A percentile compares a stretch with the other conserved stretches of the same genome.
phyloP scores from a whole-genome alignment of 2,329 filamentous ascomycete genomes.

The Zymoseptoria crescenta region DNA sequence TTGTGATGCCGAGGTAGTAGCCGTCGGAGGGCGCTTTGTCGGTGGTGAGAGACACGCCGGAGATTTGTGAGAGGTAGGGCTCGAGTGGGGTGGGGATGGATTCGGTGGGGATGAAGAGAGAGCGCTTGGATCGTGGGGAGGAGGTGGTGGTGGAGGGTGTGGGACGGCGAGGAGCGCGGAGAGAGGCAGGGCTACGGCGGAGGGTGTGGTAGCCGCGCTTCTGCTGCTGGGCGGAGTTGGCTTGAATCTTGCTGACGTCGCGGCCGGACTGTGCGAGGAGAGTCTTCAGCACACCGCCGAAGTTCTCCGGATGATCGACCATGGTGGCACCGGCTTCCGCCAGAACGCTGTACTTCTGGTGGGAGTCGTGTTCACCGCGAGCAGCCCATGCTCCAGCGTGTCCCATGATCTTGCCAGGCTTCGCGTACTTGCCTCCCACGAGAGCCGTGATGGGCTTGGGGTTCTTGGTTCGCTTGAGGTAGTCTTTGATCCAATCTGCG shows the following conservation, averaged over 20 bases:
- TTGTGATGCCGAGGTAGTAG: slow-evolving; percentile 52
- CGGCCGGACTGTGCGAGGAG: slow-evolving; percentile 44
- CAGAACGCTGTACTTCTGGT: slow-evolving; percentile 60
- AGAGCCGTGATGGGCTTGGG: slow-evolving; percentile 71
- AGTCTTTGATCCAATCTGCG: slow-evolving; percentile 64
- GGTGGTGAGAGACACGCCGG: slow-evolving; percentile 18
- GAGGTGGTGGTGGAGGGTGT: slow-evolving; percentile 7
- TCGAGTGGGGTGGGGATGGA: slow-evolving; percentile 20
- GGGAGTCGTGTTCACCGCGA: slow-evolving; percentile 56
- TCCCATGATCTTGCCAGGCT: slow-evolving; percentile 62
- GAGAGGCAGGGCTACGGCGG: slow-evolving; percentile 10
- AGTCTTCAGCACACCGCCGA: slow-evolving; percentile 60
- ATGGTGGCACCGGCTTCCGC: slow-evolving; percentile 59
- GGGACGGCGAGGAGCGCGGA: slow-evolving; percentile 12
- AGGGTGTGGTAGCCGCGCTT: slow-evolving; percentile 42
- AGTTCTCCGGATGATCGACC: slow-evolving; percentile 68
- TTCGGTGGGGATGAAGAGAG: slow-evolving; percentile 20
- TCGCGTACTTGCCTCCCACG: slow-evolving; percentile 59
- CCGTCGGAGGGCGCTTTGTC: slow-evolving; percentile 24
- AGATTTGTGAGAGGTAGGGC: slow-evolving; percentile 24
- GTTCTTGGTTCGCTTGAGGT: slow-evolving; percentile 47
- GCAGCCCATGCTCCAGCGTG: slow-evolving; percentile 68
- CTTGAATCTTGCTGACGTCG: slow-evolving; percentile 33
- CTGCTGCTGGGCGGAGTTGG: slow-evolving; percentile 32
- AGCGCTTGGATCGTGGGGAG: slow-evolving; percentile 18